Conservation (phyloP, 495 filamentous ascomycete genomes). For the Cudoniella acicularis region DNA sequence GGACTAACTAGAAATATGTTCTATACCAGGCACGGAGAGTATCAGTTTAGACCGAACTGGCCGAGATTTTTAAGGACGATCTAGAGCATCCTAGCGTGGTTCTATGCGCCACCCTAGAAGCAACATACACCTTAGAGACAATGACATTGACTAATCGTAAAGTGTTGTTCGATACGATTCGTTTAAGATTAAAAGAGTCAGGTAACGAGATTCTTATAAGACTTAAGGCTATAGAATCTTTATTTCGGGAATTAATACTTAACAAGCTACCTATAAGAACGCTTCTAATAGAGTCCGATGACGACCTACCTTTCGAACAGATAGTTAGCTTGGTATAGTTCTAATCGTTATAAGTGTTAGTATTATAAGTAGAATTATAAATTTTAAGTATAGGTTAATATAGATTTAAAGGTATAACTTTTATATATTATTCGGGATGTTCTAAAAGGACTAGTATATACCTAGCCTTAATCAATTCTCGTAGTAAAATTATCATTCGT, state of each 20-base stretch:
- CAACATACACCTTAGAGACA: conserved; percentile 2
- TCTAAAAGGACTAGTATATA: too few species aligned
- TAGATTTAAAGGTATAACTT: too few species aligned
- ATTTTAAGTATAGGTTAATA: too few species aligned
- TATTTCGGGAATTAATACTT: conserved; percentile 4
- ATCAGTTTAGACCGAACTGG: conserved; percentile 8
- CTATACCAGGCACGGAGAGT: conserved; percentile 3
- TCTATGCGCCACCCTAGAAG: conserved; percentile 2
- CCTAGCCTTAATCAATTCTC: too few species aligned
- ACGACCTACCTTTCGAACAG: conserved; percentile 1
- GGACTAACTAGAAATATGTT: conserved; percentile 9
- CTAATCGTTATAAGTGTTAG: neutral
- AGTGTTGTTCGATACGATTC: conserved; percentile 1
- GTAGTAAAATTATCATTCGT: too few species aligned
- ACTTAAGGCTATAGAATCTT: conserved; percentile 8
- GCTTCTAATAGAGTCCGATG: conserved; percentile 6
- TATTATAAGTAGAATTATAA: neutral
- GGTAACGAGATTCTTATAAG: conserved; percentile 1
- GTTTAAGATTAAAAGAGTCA: conserved; percentile 3
- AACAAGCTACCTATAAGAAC: conserved; percentile 1
- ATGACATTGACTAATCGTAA: conserved; percentile 5
- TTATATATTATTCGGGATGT: too few species aligned
- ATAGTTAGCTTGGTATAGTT: neutral
- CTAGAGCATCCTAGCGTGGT: conserved; percentile 8
- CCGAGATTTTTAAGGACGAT: conserved; percentile 5